These are phyloP conservation scores for Achaetomiella virescens DNA, from an alignment of 495 filamentous ascomycete species.

Conservation along the genomic window DNA sequence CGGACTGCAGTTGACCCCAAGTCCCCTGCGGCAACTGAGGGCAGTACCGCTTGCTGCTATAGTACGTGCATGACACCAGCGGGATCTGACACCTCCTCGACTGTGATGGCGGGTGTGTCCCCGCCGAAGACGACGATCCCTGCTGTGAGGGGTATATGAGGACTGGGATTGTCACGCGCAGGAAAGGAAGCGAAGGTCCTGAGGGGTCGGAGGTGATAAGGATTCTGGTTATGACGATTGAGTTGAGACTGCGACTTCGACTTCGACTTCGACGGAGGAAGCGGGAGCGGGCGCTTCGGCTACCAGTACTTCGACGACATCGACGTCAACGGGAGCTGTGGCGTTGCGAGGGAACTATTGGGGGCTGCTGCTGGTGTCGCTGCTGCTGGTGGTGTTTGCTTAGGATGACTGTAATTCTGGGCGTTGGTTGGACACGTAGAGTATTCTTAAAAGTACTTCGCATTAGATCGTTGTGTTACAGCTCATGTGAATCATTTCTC, in stretches of 20 bases:
- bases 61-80: too few relatives aligned
- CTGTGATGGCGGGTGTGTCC: too few relatives aligned
- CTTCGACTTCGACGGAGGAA: not conserved
- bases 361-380: slow-evolving; percentile 9
- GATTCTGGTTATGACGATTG: slow-evolving; percentile 43
- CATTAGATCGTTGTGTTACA: too few relatives aligned
- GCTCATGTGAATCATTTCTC: too few relatives aligned
- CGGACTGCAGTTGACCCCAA: too few relatives aligned
- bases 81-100: too few relatives aligned
- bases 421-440: not conserved
- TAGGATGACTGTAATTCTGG: not conserved
- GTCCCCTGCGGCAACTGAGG: too few relatives aligned
- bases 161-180: too few relatives aligned
- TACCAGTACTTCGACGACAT: not conserved
- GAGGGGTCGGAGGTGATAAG: slow-evolving; percentile 48
- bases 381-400: slow-evolving; percentile 7
- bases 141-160: too few relatives aligned
- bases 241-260: slow-evolving; percentile 1
- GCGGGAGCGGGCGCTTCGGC: not conserved
- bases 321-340: slow-evolving; percentile 11
- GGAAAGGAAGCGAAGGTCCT: not conserved
- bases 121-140: too few relatives aligned
- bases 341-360: slow-evolving; percentile 7
- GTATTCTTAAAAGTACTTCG: too few relatives aligned
- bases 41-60: too few relatives aligned